Evolutionary conservation across 495 filamentous ascomycete genomes (phyloP).

Genomic region (Clavariopsis aquatica): DNA sequence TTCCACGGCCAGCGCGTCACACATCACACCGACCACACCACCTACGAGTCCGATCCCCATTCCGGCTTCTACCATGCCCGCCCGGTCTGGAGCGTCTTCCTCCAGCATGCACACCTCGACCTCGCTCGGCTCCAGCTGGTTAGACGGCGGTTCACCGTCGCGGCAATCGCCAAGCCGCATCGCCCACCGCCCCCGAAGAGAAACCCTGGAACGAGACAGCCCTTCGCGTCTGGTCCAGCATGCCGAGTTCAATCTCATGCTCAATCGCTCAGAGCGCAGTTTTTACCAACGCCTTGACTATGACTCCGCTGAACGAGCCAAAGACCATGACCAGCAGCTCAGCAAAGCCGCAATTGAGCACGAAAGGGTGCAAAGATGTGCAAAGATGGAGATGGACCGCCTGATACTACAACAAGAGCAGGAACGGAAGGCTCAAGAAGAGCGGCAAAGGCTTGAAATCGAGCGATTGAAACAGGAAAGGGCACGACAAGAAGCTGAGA

Average conservation of each 20-base stretch:
- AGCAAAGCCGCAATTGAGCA: conserved; percentile 63
- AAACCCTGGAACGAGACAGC: conserved; percentile 11
- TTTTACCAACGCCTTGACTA: conserved; percentile 26
- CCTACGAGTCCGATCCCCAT: not conserved
- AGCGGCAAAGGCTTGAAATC: conserved; percentile 34
- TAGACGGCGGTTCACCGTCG: conserved; percentile 16
- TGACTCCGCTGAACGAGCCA: conserved; percentile 12
- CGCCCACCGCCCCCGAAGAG: conserved; percentile 9
- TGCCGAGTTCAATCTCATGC: conserved; percentile 39
- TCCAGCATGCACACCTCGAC: conserved; percentile 23
- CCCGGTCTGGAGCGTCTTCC: conserved; percentile 14
- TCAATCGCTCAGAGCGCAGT: conserved; percentile 33
- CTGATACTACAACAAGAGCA: conserved; percentile 26
- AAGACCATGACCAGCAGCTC: conserved; percentile 60
- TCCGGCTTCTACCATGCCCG: conserved; percentile 10
- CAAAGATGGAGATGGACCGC: conserved; percentile 43
- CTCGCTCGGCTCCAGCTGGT: conserved; percentile 22
- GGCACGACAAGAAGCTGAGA: conserved; percentile 22
- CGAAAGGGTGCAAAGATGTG: conserved; percentile 62
- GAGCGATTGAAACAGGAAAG: conserved; percentile 31
- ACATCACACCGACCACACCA: not conserved
- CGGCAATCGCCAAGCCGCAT: conserved; percentile 19
- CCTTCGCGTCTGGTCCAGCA: conserved; percentile 8
- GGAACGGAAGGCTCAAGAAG: conserved; percentile 32
- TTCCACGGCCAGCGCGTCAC: not conserved